Evolutionary conservation across 2,329 filamentous ascomycete genomes (phyloP), one percentile per base, ranked within the genome.

Genomic region (Ophiocordyceps camponoti-leonardi): DNA sequence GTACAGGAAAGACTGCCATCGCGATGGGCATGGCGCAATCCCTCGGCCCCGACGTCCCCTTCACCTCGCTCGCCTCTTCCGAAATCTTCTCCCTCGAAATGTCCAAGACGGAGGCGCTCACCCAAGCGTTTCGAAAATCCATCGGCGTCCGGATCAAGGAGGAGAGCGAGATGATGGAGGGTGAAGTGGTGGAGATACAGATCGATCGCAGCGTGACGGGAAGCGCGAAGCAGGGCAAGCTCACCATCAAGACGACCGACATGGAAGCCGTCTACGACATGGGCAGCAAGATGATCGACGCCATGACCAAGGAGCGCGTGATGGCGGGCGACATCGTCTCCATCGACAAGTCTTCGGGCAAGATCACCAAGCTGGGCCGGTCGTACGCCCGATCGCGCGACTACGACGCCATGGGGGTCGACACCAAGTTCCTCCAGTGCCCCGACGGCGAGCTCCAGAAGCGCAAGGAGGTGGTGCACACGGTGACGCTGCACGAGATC

Each of bases 231-330:
- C 90, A 95, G 72, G 92, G 92, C 58, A 98, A 98, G 67, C 80
- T 98, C 52, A 98, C 92, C 19, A 94, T 98, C 69, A 98, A 98
- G 69, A 98, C 92, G 12, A 96, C 90, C 48, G 92, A 98, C 63
- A 98, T 98, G 92, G 92, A 98, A 67, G 94, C 92, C 13, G 85
- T 98, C 53, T 98, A 96, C 68, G 92, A 98, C 58, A 95, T 98
- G 88, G 92, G 92, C 52, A 90, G 84, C 53, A 96, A 96, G 68
- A 96, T 98, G 92, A 98, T 98, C 53, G 92, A 98, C 61, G 87
- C 87, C 52, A 95, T 98, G 87, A 95, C 88, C 53, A 96, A 96
- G 67, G 92, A 98, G 70, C 90, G 93, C 57, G 86, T 98, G 52
- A 94, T 96, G 81, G 92, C 92, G 5, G 92, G 92, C 55, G 92